Evolutionary conservation across 2,329 filamentous ascomycete genomes (phyloP), one percentile per base, ranked within the genome.

Genomic region (Exophiala sp.): DNA sequence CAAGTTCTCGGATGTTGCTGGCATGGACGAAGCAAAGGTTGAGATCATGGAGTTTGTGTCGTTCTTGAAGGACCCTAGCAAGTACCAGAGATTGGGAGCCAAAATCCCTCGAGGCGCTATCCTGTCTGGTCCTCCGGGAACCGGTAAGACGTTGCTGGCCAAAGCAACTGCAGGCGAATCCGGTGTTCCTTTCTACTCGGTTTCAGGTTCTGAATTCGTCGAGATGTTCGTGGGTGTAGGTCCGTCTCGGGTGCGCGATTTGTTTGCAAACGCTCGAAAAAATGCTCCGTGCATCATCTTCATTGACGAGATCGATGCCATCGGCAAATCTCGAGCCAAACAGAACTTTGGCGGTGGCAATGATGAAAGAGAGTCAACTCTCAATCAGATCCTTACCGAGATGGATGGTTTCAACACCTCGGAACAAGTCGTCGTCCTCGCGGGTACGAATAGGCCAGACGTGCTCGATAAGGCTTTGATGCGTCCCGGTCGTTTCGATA

Each of bases 201-300:
- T 98, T 62, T 96, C 89, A 68, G 93, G 93, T 66, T 98, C 93
- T 42, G 93, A 98, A 68, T 98, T 98, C 65, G 91, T 98, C 24
- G 93, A 98, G 72, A 98, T 98, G 91, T 98, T 98, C 66, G 93
- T 98, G 44, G 93, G 93, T 80, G 93, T 98, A 53, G 93, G 93
- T 69, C 88, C 93, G 16, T 97, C 91, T 23, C 82, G 93, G 70
- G 93, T 98, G 43, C 83, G 93, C 62, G 93, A 98, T 68, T 74
- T 98, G 45, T 98, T 98, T 64, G 83, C 88, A 50, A 95, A 88
- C 61, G 93, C 93, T 14, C 82, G 93, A 51, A 97, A 97, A 76
- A 95, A 88, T 70, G 87, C 93, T 0, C 93, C 93, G 2, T 98
- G 93, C 72, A 98, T 98, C 70, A 94, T 98, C 69, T 98, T 98